Percentiles rank a stretch among this genome's conserved stretches.
Conservation (phyloP, 31 red algal genomes). For the Odonthalia washingtoniensis region DNA sequence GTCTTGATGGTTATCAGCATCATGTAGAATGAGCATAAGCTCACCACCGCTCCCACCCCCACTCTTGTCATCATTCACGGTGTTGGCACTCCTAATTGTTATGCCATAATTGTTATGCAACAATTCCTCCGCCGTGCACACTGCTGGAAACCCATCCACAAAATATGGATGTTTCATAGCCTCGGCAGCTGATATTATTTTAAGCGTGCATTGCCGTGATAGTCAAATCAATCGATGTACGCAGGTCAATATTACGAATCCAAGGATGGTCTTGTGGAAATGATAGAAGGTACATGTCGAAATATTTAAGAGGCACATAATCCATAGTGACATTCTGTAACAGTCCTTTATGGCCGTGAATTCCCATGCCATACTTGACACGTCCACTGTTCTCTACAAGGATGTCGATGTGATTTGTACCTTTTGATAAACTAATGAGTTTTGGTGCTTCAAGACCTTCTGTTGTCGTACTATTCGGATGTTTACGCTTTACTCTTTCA, state of each 20-base stretch:
- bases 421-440: conserved; percentile 25
- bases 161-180: too few species aligned
- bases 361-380: conserved; percentile 56
- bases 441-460: conserved; percentile 22
- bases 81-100: too few species aligned
- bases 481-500: conserved; percentile 45
- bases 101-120: too few species aligned
- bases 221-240: conserved; percentile 33
- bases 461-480: neutral
- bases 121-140: too few species aligned
- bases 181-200: too few species aligned
- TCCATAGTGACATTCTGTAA: conserved; percentile 57
- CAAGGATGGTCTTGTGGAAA: conserved; percentile 69
- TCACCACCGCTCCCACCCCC: too few species aligned
- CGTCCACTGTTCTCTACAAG: conserved; percentile 65
- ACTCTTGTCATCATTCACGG: too few species aligned
- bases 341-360: conserved; percentile 63
- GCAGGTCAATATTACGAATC: conserved; percentile 25
- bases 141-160: too few species aligned
- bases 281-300: conserved; percentile 50
- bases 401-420: conserved; percentile 42
- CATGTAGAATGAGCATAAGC: too few species aligned
- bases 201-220: conserved; percentile 31
- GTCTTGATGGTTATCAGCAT: too few species aligned
- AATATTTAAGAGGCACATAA: conserved; percentile 10